phyloP scores from a whole-genome alignment of 164 flowering plant species.

The Vitis riparia region DNA sequence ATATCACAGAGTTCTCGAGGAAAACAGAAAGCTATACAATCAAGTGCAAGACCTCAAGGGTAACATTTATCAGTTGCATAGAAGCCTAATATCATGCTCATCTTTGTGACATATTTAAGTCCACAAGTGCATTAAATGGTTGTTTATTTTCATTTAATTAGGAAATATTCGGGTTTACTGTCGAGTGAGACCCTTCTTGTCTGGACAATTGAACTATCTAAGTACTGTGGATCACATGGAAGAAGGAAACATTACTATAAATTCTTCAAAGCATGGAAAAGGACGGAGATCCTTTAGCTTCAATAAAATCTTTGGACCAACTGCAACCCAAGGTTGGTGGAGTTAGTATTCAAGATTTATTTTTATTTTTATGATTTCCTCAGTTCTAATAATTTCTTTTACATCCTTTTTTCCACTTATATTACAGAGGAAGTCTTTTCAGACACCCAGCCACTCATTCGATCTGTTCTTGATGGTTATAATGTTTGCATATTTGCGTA shows the following conservation, averaged over 20 bases:
- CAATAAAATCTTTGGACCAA: constrained; percentile 93
- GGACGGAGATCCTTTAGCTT: constrained; percentile 75
- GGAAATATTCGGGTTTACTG: constrained; percentile 98
- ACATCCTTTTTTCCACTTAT: constrained; percentile 2
- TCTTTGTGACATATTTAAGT: not conserved
- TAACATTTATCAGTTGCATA: constrained; percentile 19
- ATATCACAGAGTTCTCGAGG: constrained; percentile 92
- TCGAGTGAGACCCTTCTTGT: constrained; percentile 88
- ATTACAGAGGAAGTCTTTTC: constrained; percentile 87
- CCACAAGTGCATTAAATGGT: not conserved
- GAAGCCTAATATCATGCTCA: not conserved
- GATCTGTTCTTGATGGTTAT: constrained; percentile 97
- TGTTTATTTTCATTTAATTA: constrained; percentile 21
- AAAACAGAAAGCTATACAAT: constrained; percentile 92
- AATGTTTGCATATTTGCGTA: constrained; percentile 99
- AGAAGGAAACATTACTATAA: constrained; percentile 74
- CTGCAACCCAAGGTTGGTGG: constrained; percentile 82
- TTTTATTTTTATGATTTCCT: not conserved
- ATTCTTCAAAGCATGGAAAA: constrained; percentile 74
- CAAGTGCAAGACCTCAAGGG: constrained; percentile 99
- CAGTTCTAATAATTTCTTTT: not conserved
- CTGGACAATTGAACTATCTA: constrained; percentile 51
- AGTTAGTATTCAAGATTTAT: not conserved
- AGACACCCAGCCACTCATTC: constrained; percentile 89
- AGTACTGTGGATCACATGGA: constrained; percentile 75